A percentile compares a stretch with the other conserved stretches of the same genome.
These are phyloP conservation scores for Dovyalis caffra DNA, from an alignment of 345 rosid genomes.

Conservation along the genomic window DNA sequence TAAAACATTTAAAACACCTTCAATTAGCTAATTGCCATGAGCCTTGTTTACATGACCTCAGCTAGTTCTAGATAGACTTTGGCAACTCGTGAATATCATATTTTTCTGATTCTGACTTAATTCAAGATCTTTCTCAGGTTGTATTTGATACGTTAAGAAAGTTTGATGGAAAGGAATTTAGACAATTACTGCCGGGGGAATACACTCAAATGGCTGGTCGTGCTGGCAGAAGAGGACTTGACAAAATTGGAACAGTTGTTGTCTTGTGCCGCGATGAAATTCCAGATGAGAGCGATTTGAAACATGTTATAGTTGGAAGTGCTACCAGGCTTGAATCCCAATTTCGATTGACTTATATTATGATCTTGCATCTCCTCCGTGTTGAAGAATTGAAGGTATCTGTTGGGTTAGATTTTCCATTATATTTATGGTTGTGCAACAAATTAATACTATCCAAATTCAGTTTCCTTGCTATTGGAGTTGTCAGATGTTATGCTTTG, in stretches of 20 bases:
- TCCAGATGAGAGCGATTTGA: slow-evolving; percentile 70
- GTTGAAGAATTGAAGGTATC: slow-evolving; percentile 97
- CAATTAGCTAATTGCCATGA: not conserved
- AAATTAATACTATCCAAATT: not conserved
- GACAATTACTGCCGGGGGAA: slow-evolving; percentile 89
- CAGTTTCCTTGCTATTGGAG: slow-evolving; percentile 13
- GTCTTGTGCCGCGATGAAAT: slow-evolving; percentile 96
- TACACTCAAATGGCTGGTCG: slow-evolving; percentile 99
- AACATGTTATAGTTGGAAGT: slow-evolving; percentile 62
- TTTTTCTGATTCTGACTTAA: slow-evolving; percentile 20
- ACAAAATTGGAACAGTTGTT: slow-evolving; percentile 88
- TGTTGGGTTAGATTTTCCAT: not conserved
- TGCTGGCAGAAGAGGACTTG: slow-evolving; percentile 98
- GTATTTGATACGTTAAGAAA: slow-evolving; percentile 90
- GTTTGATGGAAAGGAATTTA: slow-evolving; percentile 91
- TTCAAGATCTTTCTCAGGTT: slow-evolving; percentile 49
- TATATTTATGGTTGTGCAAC: not conserved
- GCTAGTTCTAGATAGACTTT: not conserved
- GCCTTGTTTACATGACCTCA: not conserved
- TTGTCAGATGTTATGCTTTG: not conserved
- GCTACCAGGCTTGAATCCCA: slow-evolving; percentile 89
- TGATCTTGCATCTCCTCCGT: slow-evolving; percentile 97
- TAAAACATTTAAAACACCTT: not conserved
- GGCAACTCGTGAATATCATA: not conserved
- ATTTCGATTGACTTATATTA: slow-evolving; percentile 91